Evolutionary conservation across 2,329 filamentous ascomycete genomes (phyloP), one percentile per base, ranked within the genome.

Genomic region (Penicillium sp.): DNA sequence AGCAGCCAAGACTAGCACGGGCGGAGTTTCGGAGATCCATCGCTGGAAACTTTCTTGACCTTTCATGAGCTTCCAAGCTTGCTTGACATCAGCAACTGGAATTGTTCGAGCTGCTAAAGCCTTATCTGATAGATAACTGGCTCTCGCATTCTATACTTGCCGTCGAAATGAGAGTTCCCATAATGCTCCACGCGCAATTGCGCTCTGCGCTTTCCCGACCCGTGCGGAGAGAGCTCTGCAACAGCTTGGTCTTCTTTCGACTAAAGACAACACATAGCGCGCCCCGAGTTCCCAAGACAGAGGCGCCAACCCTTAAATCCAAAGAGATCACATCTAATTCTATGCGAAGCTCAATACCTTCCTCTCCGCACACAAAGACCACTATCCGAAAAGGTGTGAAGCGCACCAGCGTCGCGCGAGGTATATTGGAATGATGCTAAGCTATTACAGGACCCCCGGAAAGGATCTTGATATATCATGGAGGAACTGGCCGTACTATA

Each of bases 391-490:
- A 64, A 72, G 74, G 75, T 77, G 71, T 30, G 44, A 46, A 23
- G 5, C 35, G 5, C 35, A 19, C 15, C 15, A 15, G 7, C 3
- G 11, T 19, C 15, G 15, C 15, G 5, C 41, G 13, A 26, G 13
- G 17, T 15, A n/a, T 35, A 38, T 31, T 19, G 11, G 11, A 50
- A 19, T 35, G 11, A 35, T 46, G 29, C 35, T 55, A 70, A 63
- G 71, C 44, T 44, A 26, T 30, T 67, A 45, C 60, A 78, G 77
- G 73, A 23, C 72, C 74, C 21, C 77, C 76, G 45, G 76, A 79
- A 54, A 72, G 73, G 50, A 74, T 93, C 30, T 83, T 92, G 67
- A 85, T 96, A 64, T 96, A 91, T 76, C 90, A 93, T 77, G 88
- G 88, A 57, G 91, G 91, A 56, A 89, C 86, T 0, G 83, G 84